phyloP scores from a whole-genome alignment of 306 rosid species.

The Pyrus pyrifolia region DNA sequence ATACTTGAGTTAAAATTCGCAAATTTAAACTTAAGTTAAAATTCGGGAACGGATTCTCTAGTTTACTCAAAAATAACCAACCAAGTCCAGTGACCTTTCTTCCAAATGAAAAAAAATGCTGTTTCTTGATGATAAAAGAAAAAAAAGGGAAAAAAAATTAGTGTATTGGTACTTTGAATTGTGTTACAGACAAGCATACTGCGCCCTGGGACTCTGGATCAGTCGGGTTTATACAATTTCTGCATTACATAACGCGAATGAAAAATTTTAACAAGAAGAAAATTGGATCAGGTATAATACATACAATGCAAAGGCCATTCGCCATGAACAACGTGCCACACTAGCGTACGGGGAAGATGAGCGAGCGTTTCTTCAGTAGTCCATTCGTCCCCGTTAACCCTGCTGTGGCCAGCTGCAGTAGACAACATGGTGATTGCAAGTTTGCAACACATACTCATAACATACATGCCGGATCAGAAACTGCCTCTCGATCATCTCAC shows the following conservation, averaged over 20 bases:
- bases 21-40: too few relatives aligned
- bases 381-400: neutral
- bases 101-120: too few relatives aligned
- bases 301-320: neutral
- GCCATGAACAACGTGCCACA: slow-evolving; percentile 1
- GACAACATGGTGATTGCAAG: neutral
- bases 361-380: neutral
- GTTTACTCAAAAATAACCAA: too few relatives aligned
- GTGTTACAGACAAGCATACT: slow-evolving; percentile 7
- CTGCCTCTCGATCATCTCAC: neutral
- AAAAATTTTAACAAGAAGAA: neutral
- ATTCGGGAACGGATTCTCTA: too few relatives aligned
- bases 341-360: neutral
- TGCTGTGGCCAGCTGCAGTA: neutral
- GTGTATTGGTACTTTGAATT: neutral
- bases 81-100: neutral
- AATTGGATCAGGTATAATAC: neutral
- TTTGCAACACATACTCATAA: neutral
- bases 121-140: neutral
- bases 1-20: too few relatives aligned
- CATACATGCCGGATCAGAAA: neutral
- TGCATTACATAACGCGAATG: neutral
- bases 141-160: neutral
- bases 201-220: neutral
- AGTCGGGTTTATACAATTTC: neutral